A percentile compares a stretch with the other conserved stretches of the same genome.
Conservation (phyloP, 2,329 filamentous ascomycete genomes). For the Aspergillus sp. region DNA sequence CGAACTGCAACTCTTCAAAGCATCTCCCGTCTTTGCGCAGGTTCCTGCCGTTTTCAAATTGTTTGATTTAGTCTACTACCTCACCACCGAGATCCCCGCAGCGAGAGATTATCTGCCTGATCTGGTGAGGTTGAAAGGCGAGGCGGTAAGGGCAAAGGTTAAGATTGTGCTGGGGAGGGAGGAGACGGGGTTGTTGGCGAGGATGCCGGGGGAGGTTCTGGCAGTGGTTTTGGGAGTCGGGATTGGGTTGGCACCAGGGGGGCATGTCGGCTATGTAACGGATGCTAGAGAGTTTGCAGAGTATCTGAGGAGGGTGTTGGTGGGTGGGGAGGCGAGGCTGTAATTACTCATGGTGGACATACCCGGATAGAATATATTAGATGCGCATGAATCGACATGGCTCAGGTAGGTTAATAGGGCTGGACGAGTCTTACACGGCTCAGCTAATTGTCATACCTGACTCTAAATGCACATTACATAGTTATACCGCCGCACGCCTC, state of each 20-base stretch:
- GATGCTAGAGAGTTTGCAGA: conserved; percentile 52
- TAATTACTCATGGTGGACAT: neutral
- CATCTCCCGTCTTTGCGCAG: neutral
- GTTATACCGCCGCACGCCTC: conserved; percentile 2
- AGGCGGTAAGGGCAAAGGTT: conserved; percentile 42
- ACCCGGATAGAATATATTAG: too few species aligned
- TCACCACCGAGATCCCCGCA: conserved; percentile 50
- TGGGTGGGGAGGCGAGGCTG: conserved; percentile 46
- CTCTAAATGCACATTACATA: too few species aligned
- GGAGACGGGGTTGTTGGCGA: conserved; percentile 54
- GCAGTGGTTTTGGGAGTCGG: conserved; percentile 46
- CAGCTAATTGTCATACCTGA: too few species aligned
- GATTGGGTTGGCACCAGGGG: conserved; percentile 33
- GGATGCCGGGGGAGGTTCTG: conserved; percentile 38
- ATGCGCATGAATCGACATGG: too few species aligned
- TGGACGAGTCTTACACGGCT: too few species aligned
- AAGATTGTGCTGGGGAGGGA: conserved; percentile 38
- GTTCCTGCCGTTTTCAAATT: neutral
- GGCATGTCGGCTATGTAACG: conserved; percentile 52
- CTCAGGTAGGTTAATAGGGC: too few species aligned
- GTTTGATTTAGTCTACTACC: conserved; percentile 35
- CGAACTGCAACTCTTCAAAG: neutral
- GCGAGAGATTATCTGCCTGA: conserved; percentile 35
- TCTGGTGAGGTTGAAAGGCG: conserved; percentile 41
- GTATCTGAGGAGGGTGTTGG: conserved; percentile 45